Base-by-base conservation (phyloP, 768 basidiomycete genomes). In the Crepidotus variabilis region DNA sequence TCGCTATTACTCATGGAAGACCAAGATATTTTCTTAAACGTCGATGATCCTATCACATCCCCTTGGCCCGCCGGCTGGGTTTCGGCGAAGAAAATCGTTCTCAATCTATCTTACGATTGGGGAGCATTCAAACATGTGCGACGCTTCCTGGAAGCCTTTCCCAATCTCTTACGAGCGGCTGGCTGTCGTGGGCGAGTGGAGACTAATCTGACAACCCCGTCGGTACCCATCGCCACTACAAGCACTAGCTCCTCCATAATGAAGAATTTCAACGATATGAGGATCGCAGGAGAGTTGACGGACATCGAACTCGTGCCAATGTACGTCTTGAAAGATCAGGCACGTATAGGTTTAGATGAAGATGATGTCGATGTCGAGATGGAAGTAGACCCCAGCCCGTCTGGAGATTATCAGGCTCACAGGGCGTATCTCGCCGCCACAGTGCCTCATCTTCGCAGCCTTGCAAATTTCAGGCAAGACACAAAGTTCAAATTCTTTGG, bases 11-110 rank as follows among this genome's bases (percentile, higher is more conserved):
- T 61, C 24, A 24, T 53, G 20, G 60, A 66, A n/a, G 39, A 63
- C 18, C 58, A 71, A 13, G 61, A 59, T 1, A 58, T 79, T 1
- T 81, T 80, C 64, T 67, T 82, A 50, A 82, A 82, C 47, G 73
- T 82, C 47, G 63, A 71, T 24, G 67, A 78, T 57, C 71, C 77
- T 1, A 54, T 52, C 8, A 43, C 13, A 0, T 71, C 72, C n/a
- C 50, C 55, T 0, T 78, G 78, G 78, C 43, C 47, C 10, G 52
- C 46, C 2, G 24, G 57, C 2, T 81, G 76, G 75, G 62, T 66
- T 10, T 57, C 65, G 8, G 75, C 76, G 2, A 57, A 65, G 16
- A 65, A 75, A 35, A 64, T 82, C 47, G 65, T 77, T 22, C 68
- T 80, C 57, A 69, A 69, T 48, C 59, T 68, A 22, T 63, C 65